Evolutionary conservation across 108 stramenopile genomes (phyloP), one percentile per base, ranked within the genome.

Genomic region (Fragilaria radians): DNA sequence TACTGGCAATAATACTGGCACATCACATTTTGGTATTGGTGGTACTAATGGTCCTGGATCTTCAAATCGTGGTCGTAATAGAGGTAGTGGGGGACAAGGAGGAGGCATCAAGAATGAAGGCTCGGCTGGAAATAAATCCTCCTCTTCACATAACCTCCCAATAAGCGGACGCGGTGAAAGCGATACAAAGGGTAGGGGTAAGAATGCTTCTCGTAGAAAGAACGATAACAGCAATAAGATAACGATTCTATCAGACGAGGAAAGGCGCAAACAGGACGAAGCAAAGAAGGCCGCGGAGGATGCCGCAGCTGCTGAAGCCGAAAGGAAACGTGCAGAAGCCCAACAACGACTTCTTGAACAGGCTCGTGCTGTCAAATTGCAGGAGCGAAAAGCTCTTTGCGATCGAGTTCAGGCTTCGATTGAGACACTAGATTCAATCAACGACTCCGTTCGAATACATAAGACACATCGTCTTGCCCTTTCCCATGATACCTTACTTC

Each of bases 241-340:
- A 2, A 23, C 61, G 4, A 52, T 53, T 23, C 42, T 47, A 19
- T 0, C 47, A 42, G 29, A 33, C 24, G 28, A 30, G 68, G 47
- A 63, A 72, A 27, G 65, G 73, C 51, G 31, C 47, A n/a, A 52
- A 57, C 30, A 23, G 48, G 24, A 31, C 59, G 27, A 69, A 70
- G 62, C 33, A 70, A 29, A n/a, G n/a, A n/a, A n/a, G n/a, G 66
- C 73, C 54, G 42, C 47, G 33, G 25, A 59, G 48, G 26, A 50
- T 42, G 61, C 56, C 32, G 65, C 59, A 47, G 73, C 36, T 32
- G 70, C 54, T 46, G 73, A 63, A 19, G 67, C 53, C 31, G 76
- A 68, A 34, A 54, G 61, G 9, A 68, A 73, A 54, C 59, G 68
- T 21, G 46, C 63, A 7, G 71, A 72, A 58, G 54, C 21, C 46